Evolutionary conservation across 2,329 filamentous ascomycete genomes (phyloP), one percentile per base, ranked within the genome.

Genomic region (Lachnellula cervina): DNA sequence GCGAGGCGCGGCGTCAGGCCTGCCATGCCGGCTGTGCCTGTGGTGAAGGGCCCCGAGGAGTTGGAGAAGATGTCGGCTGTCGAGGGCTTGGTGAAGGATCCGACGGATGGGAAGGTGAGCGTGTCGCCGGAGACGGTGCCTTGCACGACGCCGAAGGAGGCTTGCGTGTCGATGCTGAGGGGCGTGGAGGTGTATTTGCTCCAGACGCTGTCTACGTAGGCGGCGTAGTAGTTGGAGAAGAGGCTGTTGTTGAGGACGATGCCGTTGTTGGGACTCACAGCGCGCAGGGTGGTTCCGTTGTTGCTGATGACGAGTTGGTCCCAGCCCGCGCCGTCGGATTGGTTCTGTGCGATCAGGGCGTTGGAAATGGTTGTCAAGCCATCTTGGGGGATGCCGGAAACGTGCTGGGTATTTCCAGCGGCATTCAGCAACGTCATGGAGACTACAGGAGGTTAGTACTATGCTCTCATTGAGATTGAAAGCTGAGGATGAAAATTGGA

Each of bases 21-120:
- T 1, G 55, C 55, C 16, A 52, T 55, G 37, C 66, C 21, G 67
- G 58, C 51, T 57, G 46, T 13, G 2, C 40, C 37, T 2, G 49
- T 57, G 69, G 75, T 73, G 61, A 87, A 87, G 0, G 83, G 82
- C 0, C 84, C 84, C 2, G 79, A 82, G 62, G 80, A 84, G 71
- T 84, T 88, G 37, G 79, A 79, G 66, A 89, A 82, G 59, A 90
- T 86, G 68, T 89, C 86, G 13, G 72, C 72, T 1, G 81, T 80
- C 1, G 72, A 77, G 0, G 86, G 86, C 56, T 79, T 75, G 1
- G 66, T 56, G 67, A 89, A 89, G 1, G 72, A 71, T 3, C 77
- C 68, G n/a, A 73, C 71, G 8, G 70, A 66, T 16, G 72, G 71
- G 50, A 81, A 76, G 2, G 50, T 59, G 2, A 67, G 58, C 19